Base-by-base conservation (phyloP, 2,329 filamentous ascomycete genomes). In the Penicillium concentricum region DNA sequence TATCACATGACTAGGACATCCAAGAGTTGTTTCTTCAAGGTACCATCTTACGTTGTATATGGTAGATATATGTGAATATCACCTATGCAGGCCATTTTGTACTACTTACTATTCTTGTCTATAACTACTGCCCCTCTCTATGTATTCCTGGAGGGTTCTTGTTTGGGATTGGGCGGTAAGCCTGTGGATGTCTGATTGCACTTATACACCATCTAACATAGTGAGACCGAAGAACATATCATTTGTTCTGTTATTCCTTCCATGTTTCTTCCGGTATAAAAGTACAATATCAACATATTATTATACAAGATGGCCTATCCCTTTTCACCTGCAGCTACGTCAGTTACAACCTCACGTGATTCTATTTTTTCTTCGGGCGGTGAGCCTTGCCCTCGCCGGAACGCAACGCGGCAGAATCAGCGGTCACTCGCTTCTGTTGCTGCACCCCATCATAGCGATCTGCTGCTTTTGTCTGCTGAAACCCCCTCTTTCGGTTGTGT, bases 401-500 rank as follows among this genome's bases (percentile, higher is more conserved):
- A 51, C 38, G 39, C 39, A 58, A 61, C 51, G 58, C 61, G 64
- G 64, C 64, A 66, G 64, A 62, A 66, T 61, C 63, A 34, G 41
- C 62, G 51, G 57, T 63, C 62, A 65, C 61, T 61, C 62, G 64
- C 62, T 63, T 66, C 61, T 64, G 60, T 64, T 62, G 61, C 63
- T 64, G 59, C 54, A 61, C 59, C 64, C 63, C 61, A 64, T 67
- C 59, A 60, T 59, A 64, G 62, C 62, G 53, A 53, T 60, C 58
- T 45, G 56, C 53, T 58, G 54, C 56, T 55, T 60, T 59, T 63
- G 39, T 55, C 56, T 58, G 50, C 54, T 50, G 49, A 53, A 38
- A 50, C 44, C 49, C 57, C 46, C 51, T 54, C 42, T 53, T 42
- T 58, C 51, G 43, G 20, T 54, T 56, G 34, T 53, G 41, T 34